phyloP scores from a whole-genome alignment of 768 basidiomycete genomes.

The Rickenella mellea region DNA sequence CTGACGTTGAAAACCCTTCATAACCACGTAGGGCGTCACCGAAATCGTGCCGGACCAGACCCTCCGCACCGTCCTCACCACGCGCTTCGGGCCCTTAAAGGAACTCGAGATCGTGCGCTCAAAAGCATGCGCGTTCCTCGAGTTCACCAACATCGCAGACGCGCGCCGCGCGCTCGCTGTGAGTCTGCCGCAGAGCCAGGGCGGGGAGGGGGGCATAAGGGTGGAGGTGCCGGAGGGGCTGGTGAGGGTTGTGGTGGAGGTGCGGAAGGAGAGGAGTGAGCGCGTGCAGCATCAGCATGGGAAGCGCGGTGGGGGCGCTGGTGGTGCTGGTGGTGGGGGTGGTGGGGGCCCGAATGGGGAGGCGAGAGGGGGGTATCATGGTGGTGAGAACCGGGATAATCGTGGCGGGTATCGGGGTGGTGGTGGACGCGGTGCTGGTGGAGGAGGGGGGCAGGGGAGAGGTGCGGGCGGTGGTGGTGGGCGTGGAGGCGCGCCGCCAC shows the following conservation, averaged over 20 bases:
- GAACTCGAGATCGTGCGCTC: slow-evolving; percentile 80
- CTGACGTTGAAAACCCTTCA: slow-evolving; percentile 2
- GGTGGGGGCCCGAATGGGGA: no score
- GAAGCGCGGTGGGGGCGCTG: slow-evolving; percentile 46
- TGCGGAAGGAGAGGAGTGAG: slow-evolving; percentile 87
- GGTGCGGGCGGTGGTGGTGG: slow-evolving; percentile 24
- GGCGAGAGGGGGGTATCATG: no score
- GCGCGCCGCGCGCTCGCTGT: slow-evolving; percentile 82
- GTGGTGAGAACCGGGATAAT: slow-evolving; percentile 36
- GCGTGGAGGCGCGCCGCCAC: slow-evolving; percentile 22
- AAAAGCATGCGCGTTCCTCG: slow-evolving; percentile 93
- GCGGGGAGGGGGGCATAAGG: slow-evolving; percentile 86
- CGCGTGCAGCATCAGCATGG: slow-evolving; percentile 31
- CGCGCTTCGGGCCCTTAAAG: slow-evolving; percentile 73
- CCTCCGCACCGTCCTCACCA: slow-evolving; percentile 39
- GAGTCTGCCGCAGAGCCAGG: slow-evolving; percentile 52
- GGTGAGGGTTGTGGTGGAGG: slow-evolving; percentile 70
- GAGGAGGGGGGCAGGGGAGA: slow-evolving; percentile 15
- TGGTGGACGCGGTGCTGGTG: slow-evolving; percentile 29
- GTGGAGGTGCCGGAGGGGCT: slow-evolving; percentile 53
- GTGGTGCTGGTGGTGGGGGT: slow-evolving; percentile 14
- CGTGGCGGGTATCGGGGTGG: slow-evolving; percentile 40
- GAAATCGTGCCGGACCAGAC: slow-evolving; percentile 48
- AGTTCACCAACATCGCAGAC: slow-evolving; percentile 67
- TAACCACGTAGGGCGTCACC: slow-evolving; percentile 70